Percentiles rank a stretch among this genome's conserved stretches.
Conservation (phyloP, 1,284 basidiomycete species). For the Irpex rosettiformis region DNA sequence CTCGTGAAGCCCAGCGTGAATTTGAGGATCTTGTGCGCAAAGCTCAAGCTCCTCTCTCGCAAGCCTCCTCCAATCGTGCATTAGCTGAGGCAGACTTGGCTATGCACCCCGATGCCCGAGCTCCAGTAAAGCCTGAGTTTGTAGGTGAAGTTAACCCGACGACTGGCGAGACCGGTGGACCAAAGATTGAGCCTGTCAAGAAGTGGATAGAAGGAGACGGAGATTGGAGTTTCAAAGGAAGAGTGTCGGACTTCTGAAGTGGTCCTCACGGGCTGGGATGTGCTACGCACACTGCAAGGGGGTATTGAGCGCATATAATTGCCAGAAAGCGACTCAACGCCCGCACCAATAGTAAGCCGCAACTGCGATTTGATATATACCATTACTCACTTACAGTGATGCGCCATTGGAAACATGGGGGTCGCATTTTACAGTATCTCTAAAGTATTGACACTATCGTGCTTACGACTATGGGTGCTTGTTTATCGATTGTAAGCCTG, state of each 20-base stretch:
- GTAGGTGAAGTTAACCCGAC: constrained; percentile 69
- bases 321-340: neutral
- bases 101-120: constrained; percentile 67
- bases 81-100: constrained; percentile 38
- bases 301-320: neutral
- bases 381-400: neutral
- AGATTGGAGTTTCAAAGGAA: constrained; percentile 83
- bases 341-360: neutral
- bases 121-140: constrained; percentile 58
- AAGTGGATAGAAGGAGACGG: constrained; percentile 58
- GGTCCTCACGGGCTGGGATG: neutral
- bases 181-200: constrained; percentile 70
- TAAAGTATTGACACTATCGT: neutral
- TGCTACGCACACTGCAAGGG: too few species aligned
- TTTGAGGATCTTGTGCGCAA: constrained; percentile 70
- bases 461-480: too few species aligned
- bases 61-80: constrained; percentile 17
- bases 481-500: neutral
- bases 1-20: constrained; percentile 65
- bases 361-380: neutral
- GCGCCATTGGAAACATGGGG: neutral
- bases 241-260: constrained; percentile 73
- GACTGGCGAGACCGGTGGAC: constrained; percentile 76
- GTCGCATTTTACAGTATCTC: neutral
- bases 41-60: constrained; percentile 45